phyloP scores from a whole-genome alignment of 805 yeast genomes.

The Metschnikowia drakensbergensis region DNA sequence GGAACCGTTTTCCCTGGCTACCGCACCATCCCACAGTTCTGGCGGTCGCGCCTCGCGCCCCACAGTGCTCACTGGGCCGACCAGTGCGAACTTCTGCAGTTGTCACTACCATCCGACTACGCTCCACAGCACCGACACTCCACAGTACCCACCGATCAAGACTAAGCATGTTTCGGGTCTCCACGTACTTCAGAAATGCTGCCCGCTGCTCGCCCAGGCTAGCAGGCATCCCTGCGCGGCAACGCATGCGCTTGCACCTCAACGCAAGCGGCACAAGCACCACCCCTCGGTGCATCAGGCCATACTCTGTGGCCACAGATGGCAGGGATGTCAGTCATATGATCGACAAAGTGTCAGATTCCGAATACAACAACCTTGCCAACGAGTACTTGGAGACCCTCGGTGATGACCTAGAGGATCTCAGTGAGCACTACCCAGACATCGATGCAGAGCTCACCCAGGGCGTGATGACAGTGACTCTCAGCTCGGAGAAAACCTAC shows the following conservation, averaged over 20 bases:
- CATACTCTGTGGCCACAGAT: constrained; percentile 38
- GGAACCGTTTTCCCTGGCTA: too few relatives aligned
- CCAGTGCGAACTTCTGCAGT: too few relatives aligned
- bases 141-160: background rate
- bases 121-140: background rate
- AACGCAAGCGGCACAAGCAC: background rate
- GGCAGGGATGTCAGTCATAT: constrained; percentile 53
- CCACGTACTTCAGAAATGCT: background rate
- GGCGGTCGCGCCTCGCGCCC: too few relatives aligned
- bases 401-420: constrained; percentile 60
- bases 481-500: constrained; percentile 76
- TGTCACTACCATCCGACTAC: too few relatives aligned
- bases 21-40: too few relatives aligned
- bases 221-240: background rate
- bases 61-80: too few relatives aligned
- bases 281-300: background rate
- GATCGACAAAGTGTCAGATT: constrained; percentile 44
- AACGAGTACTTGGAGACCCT: constrained; percentile 67
- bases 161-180: background rate
- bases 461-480: constrained; percentile 76
- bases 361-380: constrained; percentile 61
- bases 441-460: constrained; percentile 77
- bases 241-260: background rate
- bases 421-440: constrained; percentile 59
- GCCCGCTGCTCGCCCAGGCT: background rate